A percentile compares a stretch with the other conserved stretches of the same genome.
Evolutionary conservation across 768 basidiomycete species (phyloP).

Genomic region (Mycena filopes): DNA sequence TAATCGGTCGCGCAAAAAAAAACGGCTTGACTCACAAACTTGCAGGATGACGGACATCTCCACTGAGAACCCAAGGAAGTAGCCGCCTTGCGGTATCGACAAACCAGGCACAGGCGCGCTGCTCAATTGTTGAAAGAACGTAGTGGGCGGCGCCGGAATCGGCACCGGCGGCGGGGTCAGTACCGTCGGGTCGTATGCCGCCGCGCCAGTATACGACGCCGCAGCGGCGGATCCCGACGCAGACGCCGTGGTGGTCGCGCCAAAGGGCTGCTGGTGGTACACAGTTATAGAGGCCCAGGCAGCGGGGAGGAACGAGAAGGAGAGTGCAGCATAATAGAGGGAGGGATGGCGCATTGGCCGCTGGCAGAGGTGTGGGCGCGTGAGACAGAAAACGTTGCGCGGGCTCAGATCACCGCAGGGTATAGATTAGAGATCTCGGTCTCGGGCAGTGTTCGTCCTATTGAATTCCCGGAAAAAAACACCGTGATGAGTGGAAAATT

Average conservation of each 20-base stretch:
- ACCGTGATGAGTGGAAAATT: too few relatives aligned
- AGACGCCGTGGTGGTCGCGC: background rate
- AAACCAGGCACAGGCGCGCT: slow-evolving; percentile 26
- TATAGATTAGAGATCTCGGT: too few relatives aligned
- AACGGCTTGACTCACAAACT: slow-evolving; percentile 44
- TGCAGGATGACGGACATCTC: slow-evolving; percentile 57
- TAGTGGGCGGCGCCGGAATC: slow-evolving; percentile 24
- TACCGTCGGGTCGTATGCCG: slow-evolving; percentile 45
- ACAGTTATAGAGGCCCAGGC: slow-evolving; percentile 27
- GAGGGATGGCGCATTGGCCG: slow-evolving; percentile 22
- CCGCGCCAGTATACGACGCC: slow-evolving; percentile 42
- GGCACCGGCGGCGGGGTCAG: slow-evolving; percentile 44
- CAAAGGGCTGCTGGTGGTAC: slow-evolving; percentile 29
- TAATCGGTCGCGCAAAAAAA: background rate
- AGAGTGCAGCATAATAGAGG: slow-evolving; percentile 25
- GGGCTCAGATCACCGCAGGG: slow-evolving; percentile 4
- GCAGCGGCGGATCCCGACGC: slow-evolving; percentile 24
- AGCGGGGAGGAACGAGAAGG: slow-evolving; percentile 20
- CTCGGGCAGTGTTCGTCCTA: too few relatives aligned
- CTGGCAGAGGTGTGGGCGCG: slow-evolving; percentile 21
- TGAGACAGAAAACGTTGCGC: slow-evolving; percentile 3
- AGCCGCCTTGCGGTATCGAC: slow-evolving; percentile 35
- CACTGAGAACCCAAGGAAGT: slow-evolving; percentile 55
- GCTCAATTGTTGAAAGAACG: slow-evolving; percentile 31
- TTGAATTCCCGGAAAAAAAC: too few relatives aligned